Base-by-base conservation (phyloP, 371 early-diverging fungal genomes). In the Fennellomyces sp. region DNA sequence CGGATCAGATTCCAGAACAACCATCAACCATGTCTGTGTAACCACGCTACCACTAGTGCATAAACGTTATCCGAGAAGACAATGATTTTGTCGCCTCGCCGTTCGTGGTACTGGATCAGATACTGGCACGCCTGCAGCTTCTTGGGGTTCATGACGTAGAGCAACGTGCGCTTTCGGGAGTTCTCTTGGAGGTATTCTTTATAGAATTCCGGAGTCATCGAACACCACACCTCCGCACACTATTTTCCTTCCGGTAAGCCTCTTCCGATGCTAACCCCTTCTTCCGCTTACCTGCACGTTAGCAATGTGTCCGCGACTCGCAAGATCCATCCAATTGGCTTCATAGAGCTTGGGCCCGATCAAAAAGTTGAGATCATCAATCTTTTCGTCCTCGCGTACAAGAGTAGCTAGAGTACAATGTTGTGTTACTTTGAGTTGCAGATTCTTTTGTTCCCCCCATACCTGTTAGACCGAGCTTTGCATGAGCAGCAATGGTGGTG, bases 311-410 rank as follows among this genome's bases (percentile, higher is more conserved):
- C 99, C 99, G 64, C 93, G 88, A 31, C 87, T 89, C 38, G 99
- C 95, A 52, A 99, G 77, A 72, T 99, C 99, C 91, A 99, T 94
- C 99, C 99, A 99, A 73, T 99, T 99, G 28, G 99, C 99, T 79
- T 99, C 99, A 76, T 97, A 99, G 28, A 99, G 80, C 76, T 99
- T 99, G 28, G 99, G 99, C 6, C 99, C 99, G 69, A 99, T 99
- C 68, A 99, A 81, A 70, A 97, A 99, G 80, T 99, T 99, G 56
- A 99, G 80, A 72, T 99, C 97, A 66, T 91, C 94, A 74, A 99
- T 99, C 79, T 99, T 99, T 70, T 99, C 98, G 75, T 99, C 99
- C 72, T 99, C 99, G 63, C 99, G 87, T 23, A 99, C 99, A 21
- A 99, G 83, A 0, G 99, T 99, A 1, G 99, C 99, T 58, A 60